These are phyloP conservation scores for Fusarium burgessii DNA, from an alignment of 2,329 filamentous ascomycete genomes.

Conservation along the genomic window DNA sequence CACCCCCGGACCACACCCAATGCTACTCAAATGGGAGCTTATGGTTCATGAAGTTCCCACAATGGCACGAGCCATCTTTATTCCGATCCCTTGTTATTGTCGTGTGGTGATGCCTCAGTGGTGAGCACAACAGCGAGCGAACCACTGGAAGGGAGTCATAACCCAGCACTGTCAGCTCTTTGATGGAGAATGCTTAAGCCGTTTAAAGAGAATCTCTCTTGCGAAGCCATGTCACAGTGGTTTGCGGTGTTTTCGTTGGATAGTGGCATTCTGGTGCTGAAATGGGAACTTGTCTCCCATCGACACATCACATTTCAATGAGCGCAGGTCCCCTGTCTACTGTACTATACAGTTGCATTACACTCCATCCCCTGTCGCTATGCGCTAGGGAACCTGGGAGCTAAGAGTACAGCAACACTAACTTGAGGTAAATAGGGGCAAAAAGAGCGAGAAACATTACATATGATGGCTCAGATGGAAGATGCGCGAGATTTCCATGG, in stretches of 20 bases:
- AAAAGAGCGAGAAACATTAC: conserved; percentile 31
- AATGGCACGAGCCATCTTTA: conserved; percentile 14
- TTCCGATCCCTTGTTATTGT: conserved; percentile 7
- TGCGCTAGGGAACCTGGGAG: conserved; percentile 23
- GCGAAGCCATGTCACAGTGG: conserved; percentile 30
- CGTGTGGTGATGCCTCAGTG: conserved; percentile 1
- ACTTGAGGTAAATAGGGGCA: conserved; percentile 35
- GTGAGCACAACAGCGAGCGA: conserved; percentile 5
- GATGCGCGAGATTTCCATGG: conserved; percentile 26
- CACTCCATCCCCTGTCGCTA: conserved; percentile 28
- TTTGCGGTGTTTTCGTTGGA: conserved; percentile 37
- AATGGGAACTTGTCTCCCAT: conserved; percentile 27
- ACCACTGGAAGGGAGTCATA: conserved; percentile 3
- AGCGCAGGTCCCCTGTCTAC: conserved; percentile 29
- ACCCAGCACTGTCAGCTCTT: background rate
- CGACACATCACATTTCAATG: conserved; percentile 45
- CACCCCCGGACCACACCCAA: conserved; percentile 35
- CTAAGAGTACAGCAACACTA: conserved; percentile 33
- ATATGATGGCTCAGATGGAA: conserved; percentile 24
- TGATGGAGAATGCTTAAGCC: conserved; percentile 8
- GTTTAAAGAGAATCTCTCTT: conserved; percentile 11
- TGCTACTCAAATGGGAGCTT: conserved; percentile 37
- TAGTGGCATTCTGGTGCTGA: conserved; percentile 29
- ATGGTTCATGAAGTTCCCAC: conserved; percentile 18
- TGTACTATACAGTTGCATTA: conserved; percentile 26